These are phyloP conservation scores for Aureobasidium leucospermi DNA, from an alignment of 2,329 filamentous ascomycete species.

Conservation along the genomic window DNA sequence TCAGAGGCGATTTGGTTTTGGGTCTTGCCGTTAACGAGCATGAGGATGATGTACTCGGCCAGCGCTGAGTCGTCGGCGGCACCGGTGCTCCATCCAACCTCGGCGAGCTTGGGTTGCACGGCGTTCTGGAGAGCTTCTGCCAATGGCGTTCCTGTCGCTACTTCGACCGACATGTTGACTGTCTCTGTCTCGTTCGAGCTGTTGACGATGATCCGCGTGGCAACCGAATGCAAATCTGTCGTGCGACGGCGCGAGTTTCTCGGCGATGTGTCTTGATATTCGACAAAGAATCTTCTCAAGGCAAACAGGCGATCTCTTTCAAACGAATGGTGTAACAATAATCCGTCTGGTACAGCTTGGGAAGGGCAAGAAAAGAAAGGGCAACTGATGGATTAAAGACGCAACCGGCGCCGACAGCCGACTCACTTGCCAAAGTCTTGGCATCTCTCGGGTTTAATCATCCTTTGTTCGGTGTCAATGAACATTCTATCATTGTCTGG, in stretches of 20 bases:
- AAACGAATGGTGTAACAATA: constrained; percentile 5
- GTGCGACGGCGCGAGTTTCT: not conserved
- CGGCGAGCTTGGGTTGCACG: constrained; percentile 84
- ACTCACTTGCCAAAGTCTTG: not conserved
- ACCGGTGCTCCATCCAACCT: constrained; percentile 84
- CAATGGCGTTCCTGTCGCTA: constrained; percentile 70
- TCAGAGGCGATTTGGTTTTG: constrained; percentile 84
- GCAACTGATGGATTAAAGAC: constrained; percentile 2
- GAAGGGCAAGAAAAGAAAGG: constrained; percentile 1
- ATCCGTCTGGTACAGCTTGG: not conserved
- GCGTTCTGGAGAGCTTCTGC: constrained; percentile 74
- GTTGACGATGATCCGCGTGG: not conserved
- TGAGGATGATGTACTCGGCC: constrained; percentile 92
- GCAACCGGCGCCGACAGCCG: not conserved
- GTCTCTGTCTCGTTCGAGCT: not conserved
- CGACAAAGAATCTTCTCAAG: not conserved
- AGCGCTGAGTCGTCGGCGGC: constrained; percentile 75
- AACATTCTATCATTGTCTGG: not conserved
- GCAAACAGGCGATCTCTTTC: not conserved
- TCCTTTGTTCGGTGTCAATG: not conserved
- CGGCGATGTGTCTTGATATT: not conserved
- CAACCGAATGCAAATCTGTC: not conserved
- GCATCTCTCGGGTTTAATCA: not conserved
- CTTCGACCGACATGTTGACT: constrained; percentile 64
- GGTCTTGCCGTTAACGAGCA: constrained; percentile 92